Base-by-base conservation (phyloP, 106 monocot genomes). In the Platanthera zijinensis region DNA sequence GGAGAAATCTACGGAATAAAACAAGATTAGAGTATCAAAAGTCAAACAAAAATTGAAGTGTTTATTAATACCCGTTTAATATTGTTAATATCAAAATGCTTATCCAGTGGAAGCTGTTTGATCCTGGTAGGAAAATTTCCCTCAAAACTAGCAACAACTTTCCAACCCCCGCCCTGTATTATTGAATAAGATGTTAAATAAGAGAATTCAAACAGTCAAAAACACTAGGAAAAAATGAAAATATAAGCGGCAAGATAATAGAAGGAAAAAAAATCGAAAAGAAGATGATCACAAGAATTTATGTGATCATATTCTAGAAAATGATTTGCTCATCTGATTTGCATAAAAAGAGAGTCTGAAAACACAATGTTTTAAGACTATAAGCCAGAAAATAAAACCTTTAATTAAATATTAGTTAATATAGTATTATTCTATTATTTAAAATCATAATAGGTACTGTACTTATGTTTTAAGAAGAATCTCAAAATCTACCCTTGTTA, bases 81-180 rank as follows among this genome's bases (percentile, higher is more conserved):
- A 84, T 96, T 96, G 79, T 87, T 96, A 71, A 96, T 89, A 66
- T 96, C 96, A 80, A 96, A 96, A 79, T 96, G 90, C 57, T 89
- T 90, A 72, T 96, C 96, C 69, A 96, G 74, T 51, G 96, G 96
- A 75, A 96, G 92, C 70, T 96, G 89, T 75, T 93, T 96, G 63
- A 96, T 96, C 84, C 90, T 87, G 51, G 89, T 93, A 63, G 96
- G 96, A 79, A 96, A 96, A 51, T 90, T 93, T 21, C 96, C 92
- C 75, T 96, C 96, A 80, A 96, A 96, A 75, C 90, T 89, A 32
- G 92, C 90, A 79, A 96, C 96, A 82, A 96, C 84, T 93, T 96
- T 96, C 87, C 89, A 96, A 74, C 96, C 96, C 50, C 90, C 80
- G 75, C 93, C 93, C 96, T 96, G 46, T 8, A 72, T 13, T 50